Conservation (phyloP, 805 yeast species). For the Wickerhamomyces hampshirensis region DNA sequence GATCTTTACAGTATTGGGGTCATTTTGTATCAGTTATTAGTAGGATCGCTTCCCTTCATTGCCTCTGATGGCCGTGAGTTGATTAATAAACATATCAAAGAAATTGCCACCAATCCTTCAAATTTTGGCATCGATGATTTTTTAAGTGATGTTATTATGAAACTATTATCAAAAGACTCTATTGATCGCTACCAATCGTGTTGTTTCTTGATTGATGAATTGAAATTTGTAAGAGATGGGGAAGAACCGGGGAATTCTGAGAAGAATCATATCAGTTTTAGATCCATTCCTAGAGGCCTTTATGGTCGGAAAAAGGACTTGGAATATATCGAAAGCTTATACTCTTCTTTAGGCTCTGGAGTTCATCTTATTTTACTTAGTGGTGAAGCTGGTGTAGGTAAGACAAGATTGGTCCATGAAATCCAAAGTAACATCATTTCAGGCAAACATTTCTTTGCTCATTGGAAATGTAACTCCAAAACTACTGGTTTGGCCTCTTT, state of each 20-base stretch:
- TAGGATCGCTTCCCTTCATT: slow-evolving; percentile 41
- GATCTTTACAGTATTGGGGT: slow-evolving; percentile 48
- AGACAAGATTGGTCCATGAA: slow-evolving; percentile 37
- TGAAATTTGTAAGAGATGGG: slow-evolving; percentile 18
- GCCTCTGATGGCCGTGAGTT: slow-evolving; percentile 35
- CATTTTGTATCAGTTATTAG: slow-evolving; percentile 43
- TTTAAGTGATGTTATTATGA: slow-evolving; percentile 37
- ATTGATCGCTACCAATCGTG: slow-evolving; percentile 34
- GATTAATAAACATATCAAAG: slow-evolving; percentile 35
- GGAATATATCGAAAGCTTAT: slow-evolving; percentile 19
- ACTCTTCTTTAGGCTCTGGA: slow-evolving; percentile 18
- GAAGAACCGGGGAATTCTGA: slow-evolving; percentile 11
- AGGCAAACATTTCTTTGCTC: slow-evolving; percentile 25
- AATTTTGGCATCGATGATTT: slow-evolving; percentile 16
- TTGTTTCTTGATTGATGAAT: slow-evolving; percentile 32
- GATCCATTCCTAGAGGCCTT: slow-evolving; percentile 20
- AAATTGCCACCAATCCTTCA: slow-evolving; percentile 38
- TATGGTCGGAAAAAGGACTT: slow-evolving; percentile 28
- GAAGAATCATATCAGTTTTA: slow-evolving; percentile 1
- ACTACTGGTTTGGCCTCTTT: slow-evolving; percentile 33
- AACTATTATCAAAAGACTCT: slow-evolving; percentile 37
- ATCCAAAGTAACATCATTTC: slow-evolving; percentile 31
- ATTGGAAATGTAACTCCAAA: slow-evolving; percentile 26
- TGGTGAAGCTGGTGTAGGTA: slow-evolving; percentile 45
- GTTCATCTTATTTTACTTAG: slow-evolving; percentile 28